Evolutionary conservation across 768 basidiomycete genomes (phyloP).

Genomic region (Leccinum subgranulosum): DNA sequence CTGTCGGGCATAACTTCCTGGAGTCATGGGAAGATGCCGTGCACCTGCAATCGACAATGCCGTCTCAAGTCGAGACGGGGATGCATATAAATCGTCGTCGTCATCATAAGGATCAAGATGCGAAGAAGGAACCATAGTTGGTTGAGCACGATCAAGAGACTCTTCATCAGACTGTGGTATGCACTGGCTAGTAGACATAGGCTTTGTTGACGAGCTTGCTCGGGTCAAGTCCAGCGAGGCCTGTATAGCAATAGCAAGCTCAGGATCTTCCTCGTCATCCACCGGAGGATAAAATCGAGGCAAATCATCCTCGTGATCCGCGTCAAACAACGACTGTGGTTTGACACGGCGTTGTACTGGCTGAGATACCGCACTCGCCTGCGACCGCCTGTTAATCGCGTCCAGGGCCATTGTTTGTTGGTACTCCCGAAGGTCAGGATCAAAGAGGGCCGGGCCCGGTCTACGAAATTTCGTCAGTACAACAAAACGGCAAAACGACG

Average conservation of each 20-base stretch:
- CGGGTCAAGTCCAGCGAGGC: constrained; percentile 47
- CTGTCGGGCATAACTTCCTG: constrained; percentile 11
- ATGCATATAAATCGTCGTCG: constrained; percentile 49
- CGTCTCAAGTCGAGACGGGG: constrained; percentile 60
- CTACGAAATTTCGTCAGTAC: constrained; percentile 18
- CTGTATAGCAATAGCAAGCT: constrained; percentile 58
- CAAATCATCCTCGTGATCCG: constrained; percentile 46
- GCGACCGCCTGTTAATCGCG: constrained; percentile 52
- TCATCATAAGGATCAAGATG: constrained; percentile 22
- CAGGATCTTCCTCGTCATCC: constrained; percentile 49
- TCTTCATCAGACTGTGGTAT: constrained; percentile 3
- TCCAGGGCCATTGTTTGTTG: constrained; percentile 59
- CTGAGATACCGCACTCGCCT: constrained; percentile 26
- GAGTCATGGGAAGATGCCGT: constrained; percentile 32
- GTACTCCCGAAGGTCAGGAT: constrained; percentile 63
- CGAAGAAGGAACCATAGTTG: background rate
- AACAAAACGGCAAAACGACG: background rate
- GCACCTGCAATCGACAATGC: constrained; percentile 66
- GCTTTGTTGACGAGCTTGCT: background rate
- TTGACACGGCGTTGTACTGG: constrained; percentile 34
- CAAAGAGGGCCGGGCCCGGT: constrained; percentile 37
- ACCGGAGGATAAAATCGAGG: constrained; percentile 21
- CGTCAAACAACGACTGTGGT: constrained; percentile 50
- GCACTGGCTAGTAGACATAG: constrained; percentile 7
- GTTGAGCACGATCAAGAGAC: background rate